Conservation (phyloP, 768 basidiomycete species). For the Podaxis pistillaris region DNA sequence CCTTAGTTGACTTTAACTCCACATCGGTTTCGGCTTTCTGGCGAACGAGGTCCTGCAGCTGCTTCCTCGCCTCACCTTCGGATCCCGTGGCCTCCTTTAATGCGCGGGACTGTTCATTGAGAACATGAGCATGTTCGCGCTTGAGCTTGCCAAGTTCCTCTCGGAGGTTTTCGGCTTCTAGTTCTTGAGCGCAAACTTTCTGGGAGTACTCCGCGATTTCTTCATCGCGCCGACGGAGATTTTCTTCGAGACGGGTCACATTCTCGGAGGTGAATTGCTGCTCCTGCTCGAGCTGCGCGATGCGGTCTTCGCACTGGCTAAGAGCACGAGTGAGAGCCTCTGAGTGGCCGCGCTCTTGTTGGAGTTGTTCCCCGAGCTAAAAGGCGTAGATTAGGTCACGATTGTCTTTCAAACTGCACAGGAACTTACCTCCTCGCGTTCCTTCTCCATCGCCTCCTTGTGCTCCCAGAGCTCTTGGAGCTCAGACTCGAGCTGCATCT, state of each 20-base stretch:
- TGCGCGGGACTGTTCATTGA: slow-evolving; percentile 46
- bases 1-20: slow-evolving; percentile 44
- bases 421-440: slow-evolving; percentile 49
- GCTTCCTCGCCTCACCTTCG: slow-evolving; percentile 42
- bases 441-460: slow-evolving; percentile 55
- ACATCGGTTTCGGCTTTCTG: slow-evolving; percentile 58
- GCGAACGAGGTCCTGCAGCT: slow-evolving; percentile 48
- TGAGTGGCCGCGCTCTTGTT: slow-evolving; percentile 50
- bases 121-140: slow-evolving; percentile 50
- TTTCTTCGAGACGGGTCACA: slow-evolving; percentile 54
- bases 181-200: slow-evolving; percentile 46
- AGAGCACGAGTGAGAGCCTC: slow-evolving; percentile 45
- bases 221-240: slow-evolving; percentile 53
- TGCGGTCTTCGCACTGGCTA: slow-evolving; percentile 52
- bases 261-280: slow-evolving; percentile 53
- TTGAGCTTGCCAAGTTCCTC: slow-evolving; percentile 54
- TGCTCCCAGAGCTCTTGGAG: slow-evolving; percentile 49
- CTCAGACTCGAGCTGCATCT: slow-evolving; percentile 53
- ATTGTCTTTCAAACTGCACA: not conserved
- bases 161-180: slow-evolving; percentile 51
- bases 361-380: slow-evolving; percentile 55
- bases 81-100: slow-evolving; percentile 46
- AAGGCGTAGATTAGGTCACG: not conserved
- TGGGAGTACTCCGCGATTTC: slow-evolving; percentile 50
- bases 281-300: slow-evolving; percentile 54